A percentile compares a stretch with the other conserved stretches of the same genome.
phyloP scores from a whole-genome alignment of 2,329 filamentous ascomycete species.

The Microdochium bolleyi region DNA sequence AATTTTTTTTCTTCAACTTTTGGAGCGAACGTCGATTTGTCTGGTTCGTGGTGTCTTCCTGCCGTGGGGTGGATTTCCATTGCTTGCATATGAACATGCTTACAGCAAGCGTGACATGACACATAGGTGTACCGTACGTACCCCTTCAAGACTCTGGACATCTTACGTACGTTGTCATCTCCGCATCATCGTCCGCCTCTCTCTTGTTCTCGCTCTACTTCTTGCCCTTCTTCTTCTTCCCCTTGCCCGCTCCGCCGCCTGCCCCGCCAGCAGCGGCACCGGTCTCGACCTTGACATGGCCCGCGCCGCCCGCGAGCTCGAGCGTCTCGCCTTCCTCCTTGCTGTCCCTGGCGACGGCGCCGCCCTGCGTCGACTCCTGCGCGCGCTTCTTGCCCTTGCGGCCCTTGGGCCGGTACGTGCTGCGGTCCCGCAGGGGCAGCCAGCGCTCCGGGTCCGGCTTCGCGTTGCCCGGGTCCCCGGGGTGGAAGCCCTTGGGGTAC shows the following conservation, averaged over 20 bases:
- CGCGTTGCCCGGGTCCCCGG: slow-evolving; percentile 66
- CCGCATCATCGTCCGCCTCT: no score
- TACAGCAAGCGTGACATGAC: no score
- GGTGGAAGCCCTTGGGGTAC: slow-evolving; percentile 66
- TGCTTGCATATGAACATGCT: no score
- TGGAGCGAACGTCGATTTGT: background rate
- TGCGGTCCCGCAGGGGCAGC: slow-evolving; percentile 84
- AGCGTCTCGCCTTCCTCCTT: slow-evolving; percentile 59
- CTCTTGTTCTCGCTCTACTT: slow-evolving; percentile 2
- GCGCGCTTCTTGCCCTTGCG: slow-evolving; percentile 86
- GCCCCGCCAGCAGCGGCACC: slow-evolving; percentile 30
- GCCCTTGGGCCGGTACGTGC: slow-evolving; percentile 81
- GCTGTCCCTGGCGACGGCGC: slow-evolving; percentile 41
- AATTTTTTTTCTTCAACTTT: slow-evolving; percentile 2
- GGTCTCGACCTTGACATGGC: slow-evolving; percentile 56
- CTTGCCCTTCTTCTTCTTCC: slow-evolving; percentile 42
- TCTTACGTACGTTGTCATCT: no score
- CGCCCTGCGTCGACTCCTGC: slow-evolving; percentile 75
- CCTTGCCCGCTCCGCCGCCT: slow-evolving; percentile 21
- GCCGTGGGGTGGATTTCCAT: no score
- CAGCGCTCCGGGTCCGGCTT: slow-evolving; percentile 87
- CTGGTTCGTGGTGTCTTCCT: background rate
- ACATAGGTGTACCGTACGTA: no score
- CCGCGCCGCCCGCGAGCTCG: slow-evolving; percentile 55
- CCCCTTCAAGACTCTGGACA: no score